Base-by-base conservation (phyloP, 192 early-diverging fungal genomes). In the Backusella tarrabulga region DNA sequence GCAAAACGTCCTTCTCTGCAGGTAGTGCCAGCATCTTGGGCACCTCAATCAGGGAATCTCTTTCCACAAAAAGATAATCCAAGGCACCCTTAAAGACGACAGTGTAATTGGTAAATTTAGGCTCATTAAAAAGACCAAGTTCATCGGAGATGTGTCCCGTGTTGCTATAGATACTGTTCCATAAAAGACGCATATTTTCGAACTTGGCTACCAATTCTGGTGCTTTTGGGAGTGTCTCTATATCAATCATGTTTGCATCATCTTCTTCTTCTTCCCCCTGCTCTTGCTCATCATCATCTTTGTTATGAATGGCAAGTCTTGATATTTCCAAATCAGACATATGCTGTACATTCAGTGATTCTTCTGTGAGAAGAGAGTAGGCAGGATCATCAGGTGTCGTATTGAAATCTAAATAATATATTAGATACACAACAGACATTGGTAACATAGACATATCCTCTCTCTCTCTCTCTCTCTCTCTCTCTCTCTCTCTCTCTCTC, bases 41-140 rank as follows among this genome's bases (percentile, higher is more conserved):
- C 1, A 67, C 26, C 8, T 35, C 11, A 32, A 74, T 29, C 11
- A 8, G 6, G 0, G 32, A 14, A 72, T 26, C 21, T 1, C 40
- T 34, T 40, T 71, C 56, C 14, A 78, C 34, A 72, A 84, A 76
- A 38, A 84, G 50, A 69, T 84, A 84, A 66, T 84, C 83, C 14
- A 84, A 35, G 6, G 79, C 78, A 6, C 83, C 83, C 46, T 74
- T 75, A 35, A 77, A 84, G 11, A 44, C 68, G 15, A 44, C 41
- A 4, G 79, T 46, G 70, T 77, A 80, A 63, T 80, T 80, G 9
- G 76, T 84, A 38, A 68, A 80, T 34, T 76, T 73, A 4, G 83
- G 83, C 66, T 84, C 83, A 1, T 76, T 74, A 68, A 76, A 72
- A 1, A 26, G 26, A 0, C 73, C 52, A 21, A 69, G 23, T 42